A percentile compares a stretch with the other conserved stretches of the same genome.
Evolutionary conservation across 106 monocot genomes (phyloP).

Genomic region (Iris macrosiphon): DNA sequence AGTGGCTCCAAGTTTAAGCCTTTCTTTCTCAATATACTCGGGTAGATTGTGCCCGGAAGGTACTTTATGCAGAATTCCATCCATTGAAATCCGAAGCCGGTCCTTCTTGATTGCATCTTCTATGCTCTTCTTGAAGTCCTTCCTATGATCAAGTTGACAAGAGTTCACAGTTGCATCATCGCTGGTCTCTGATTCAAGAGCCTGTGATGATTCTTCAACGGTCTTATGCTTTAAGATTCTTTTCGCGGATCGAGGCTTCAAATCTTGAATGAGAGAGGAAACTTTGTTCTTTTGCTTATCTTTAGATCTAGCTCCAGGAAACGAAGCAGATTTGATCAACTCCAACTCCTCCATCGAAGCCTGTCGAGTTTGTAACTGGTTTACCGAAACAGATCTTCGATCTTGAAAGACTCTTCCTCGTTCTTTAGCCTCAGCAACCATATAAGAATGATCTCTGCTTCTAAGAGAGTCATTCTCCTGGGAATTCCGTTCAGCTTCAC

Average conservation of each 20-base stretch:
- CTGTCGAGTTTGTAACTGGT: slow-evolving; percentile 6
- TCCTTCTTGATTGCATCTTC: slow-evolving; percentile 32
- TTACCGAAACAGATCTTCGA: not conserved
- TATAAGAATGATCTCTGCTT: not conserved
- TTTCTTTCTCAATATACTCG: slow-evolving; percentile 12
- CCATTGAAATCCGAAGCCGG: slow-evolving; percentile 46
- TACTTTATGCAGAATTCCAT: slow-evolving; percentile 67
- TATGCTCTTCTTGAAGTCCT: slow-evolving; percentile 28
- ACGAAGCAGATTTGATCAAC: not conserved
- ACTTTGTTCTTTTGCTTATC: not conserved
- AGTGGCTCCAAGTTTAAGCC: slow-evolving; percentile 5
- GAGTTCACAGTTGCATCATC: not conserved
- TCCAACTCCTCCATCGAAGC: not conserved
- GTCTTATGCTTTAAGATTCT: not conserved
- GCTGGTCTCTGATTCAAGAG: not conserved
- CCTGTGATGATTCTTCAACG: not conserved
- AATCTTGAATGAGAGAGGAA: not conserved
- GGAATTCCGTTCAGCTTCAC: slow-evolving; percentile 6
- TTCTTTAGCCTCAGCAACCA: not conserved
- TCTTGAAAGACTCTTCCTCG: not conserved
- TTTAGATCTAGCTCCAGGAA: not conserved
- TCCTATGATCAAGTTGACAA: slow-evolving; percentile 13
- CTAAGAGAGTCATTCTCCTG: slow-evolving; percentile 7
- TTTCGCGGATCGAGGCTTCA: not conserved
- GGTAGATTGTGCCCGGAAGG: slow-evolving; percentile 45